phyloP scores from a whole-genome alignment of 2,329 filamentous ascomycete species.

The Orbilia brochopaga region DNA sequence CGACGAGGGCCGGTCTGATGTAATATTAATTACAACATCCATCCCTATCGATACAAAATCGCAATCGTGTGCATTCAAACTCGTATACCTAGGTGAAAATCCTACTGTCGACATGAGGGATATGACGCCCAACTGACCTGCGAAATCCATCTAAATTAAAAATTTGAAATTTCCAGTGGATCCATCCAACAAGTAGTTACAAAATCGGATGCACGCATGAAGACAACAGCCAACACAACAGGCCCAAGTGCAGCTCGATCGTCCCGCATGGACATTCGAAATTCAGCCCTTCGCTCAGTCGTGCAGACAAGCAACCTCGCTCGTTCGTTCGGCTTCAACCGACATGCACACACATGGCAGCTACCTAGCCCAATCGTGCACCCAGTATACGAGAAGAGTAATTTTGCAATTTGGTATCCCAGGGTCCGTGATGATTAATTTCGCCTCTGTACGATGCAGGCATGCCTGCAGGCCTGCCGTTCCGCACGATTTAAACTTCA shows the following conservation, averaged over 20 bases:
- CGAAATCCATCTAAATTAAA: not conserved
- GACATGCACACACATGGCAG: too few species aligned
- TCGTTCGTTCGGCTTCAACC: too few species aligned
- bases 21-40: constrained; percentile 31
- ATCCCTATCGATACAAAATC: constrained; percentile 49
- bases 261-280: too few species aligned
- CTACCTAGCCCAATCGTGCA: too few species aligned
- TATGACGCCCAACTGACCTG: too few species aligned
- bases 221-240: not conserved
- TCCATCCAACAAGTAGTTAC: too few species aligned
- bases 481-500: constrained; percentile 12
- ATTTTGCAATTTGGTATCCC: not conserved
- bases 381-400: constrained; percentile 2
- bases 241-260: too few species aligned
- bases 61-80: too few species aligned
- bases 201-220: too few species aligned
- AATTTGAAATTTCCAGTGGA: not conserved
- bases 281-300: too few species aligned
- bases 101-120: constrained; percentile 4
- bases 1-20: constrained; percentile 24
- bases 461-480: not conserved
- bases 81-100: constrained; percentile 5
- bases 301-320: too few species aligned
- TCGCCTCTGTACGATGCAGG: constrained; percentile 2
- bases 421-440: constrained; percentile 9